Evolutionary conservation across 2,329 filamentous ascomycete genomes (phyloP).

Genomic region (Colletotrichum paranaense): DNA sequence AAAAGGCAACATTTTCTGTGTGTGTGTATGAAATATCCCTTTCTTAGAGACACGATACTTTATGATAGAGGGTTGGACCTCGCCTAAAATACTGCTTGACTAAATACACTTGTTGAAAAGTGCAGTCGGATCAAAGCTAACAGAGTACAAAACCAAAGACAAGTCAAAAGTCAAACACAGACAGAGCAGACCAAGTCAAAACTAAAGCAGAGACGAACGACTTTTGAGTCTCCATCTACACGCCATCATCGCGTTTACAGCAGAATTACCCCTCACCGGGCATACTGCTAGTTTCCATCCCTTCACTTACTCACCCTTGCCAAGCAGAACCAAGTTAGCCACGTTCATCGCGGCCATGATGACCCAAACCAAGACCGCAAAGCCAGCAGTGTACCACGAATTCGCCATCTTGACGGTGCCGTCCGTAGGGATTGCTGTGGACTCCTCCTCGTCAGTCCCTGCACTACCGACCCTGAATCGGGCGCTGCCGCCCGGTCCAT

Average conservation of each 20-base stretch:
- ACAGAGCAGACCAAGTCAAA: neutral
- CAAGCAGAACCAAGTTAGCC: slow-evolving; percentile 77
- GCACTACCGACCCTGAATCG: slow-evolving; percentile 40
- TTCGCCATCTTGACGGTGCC: slow-evolving; percentile 74
- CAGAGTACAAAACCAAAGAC: neutral
- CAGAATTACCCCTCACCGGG: slow-evolving; percentile 27
- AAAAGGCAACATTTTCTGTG: no score
- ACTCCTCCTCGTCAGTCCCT: slow-evolving; percentile 41
- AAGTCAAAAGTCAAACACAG: neutral
- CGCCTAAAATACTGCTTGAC: neutral
- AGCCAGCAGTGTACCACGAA: slow-evolving; percentile 69
- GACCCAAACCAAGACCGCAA: slow-evolving; percentile 74
- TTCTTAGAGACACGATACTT: neutral
- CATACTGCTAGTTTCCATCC: neutral
- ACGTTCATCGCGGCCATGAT: slow-evolving; percentile 83
- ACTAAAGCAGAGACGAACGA: neutral
- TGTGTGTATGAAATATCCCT: neutral
- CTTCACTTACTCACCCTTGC: slow-evolving; percentile 6
- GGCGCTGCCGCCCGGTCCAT: slow-evolving; percentile 45
- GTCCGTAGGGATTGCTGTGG: slow-evolving; percentile 29
- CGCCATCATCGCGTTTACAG: neutral
- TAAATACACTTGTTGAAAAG: neutral
- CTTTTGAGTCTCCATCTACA: neutral
- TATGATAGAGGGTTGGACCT: neutral
- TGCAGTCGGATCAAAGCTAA: neutral